Percentiles rank a stretch among this genome's conserved stretches.
Conservation (phyloP, 2,329 filamentous ascomycete species). For the Acarospora socialis region DNA sequence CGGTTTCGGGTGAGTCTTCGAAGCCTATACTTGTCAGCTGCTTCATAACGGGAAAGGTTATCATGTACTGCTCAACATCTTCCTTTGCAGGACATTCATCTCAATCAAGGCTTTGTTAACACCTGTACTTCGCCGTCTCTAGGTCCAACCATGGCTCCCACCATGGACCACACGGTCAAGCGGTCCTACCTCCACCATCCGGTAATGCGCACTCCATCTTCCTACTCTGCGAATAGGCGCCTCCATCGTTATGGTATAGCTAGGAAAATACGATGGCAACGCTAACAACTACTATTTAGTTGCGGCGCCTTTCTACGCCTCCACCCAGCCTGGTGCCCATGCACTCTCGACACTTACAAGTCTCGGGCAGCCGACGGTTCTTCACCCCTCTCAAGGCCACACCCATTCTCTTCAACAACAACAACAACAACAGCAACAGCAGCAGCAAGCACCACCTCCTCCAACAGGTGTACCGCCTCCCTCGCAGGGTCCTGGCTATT, state of each 20-base stretch:
- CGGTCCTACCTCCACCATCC: conserved; percentile 1
- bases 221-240: too few species aligned
- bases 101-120: too few species aligned
- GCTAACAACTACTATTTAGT: conserved; percentile 3
- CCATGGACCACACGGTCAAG: background rate
- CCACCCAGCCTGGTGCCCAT: conserved; percentile 10
- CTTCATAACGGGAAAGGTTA: too few species aligned
- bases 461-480: background rate
- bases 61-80: too few species aligned
- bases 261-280: background rate
- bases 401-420: conserved; percentile 8
- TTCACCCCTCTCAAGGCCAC: conserved; percentile 7
- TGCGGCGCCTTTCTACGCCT: conserved; percentile 12
- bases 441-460: conserved; percentile 12
- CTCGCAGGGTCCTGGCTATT: conserved; percentile 7
- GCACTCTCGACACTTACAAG: conserved; percentile 8
- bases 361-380: conserved; percentile 8
- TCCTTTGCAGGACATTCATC: too few species aligned
- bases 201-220: too few species aligned
- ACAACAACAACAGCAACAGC: too few species aligned
- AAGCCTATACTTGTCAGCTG: too few species aligned
- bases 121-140: too few species aligned
- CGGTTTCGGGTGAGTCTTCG: conserved; percentile 11
- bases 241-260: too few species aligned
- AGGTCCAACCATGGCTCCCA: conserved; percentile 3